Conservation (phyloP, 345 rosid species). For the Citrus sinensis region DVS_A1.0 CM039162.1:19607001-19607500, state of each 20-base stretch:
- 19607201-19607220: neutral
- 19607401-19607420: conserved; percentile 24
- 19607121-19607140: neutral
- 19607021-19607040: neutral
- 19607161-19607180: no score
- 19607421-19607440: conserved; percentile 71
- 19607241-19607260: neutral
- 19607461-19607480: conserved; percentile 66
- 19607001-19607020: neutral
- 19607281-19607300: neutral
- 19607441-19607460: conserved; percentile 45
- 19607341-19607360: conserved; percentile 19
- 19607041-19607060: neutral
- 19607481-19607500: conserved; percentile 81
- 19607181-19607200: neutral
- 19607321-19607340: conserved; percentile 9
- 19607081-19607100: neutral
- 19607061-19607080: neutral
- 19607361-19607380: conserved; percentile 11
- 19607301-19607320: neutral
- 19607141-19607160: neutral
- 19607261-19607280: neutral
- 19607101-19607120: no score
- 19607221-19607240: neutral
- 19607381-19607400: conserved; percentile 31